Evolutionary conservation across 2,329 filamentous ascomycete species (phyloP).

Genomic region (Exophiala sp.): DNA sequence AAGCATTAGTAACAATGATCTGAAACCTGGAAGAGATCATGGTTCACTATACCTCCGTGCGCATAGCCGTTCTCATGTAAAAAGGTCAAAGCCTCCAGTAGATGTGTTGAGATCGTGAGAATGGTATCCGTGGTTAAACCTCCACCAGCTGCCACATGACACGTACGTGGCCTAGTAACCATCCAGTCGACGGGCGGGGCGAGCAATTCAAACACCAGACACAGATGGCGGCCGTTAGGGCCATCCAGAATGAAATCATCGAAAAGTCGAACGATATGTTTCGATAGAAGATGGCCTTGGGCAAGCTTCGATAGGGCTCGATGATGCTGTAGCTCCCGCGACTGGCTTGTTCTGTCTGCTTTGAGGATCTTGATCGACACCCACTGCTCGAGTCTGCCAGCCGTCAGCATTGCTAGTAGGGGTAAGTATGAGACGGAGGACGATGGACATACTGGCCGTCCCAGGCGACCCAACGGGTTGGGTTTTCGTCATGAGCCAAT

Average conservation of each 20-base stretch:
- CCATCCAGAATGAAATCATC: conserved; percentile 13
- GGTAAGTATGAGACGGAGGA: background rate
- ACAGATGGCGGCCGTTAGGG: conserved; percentile 12
- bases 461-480: conserved; percentile 33
- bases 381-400: conserved; percentile 9
- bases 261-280: conserved; percentile 11
- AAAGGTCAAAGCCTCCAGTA: conserved; percentile 30
- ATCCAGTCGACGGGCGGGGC: conserved; percentile 20
- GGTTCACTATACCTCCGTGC: conserved; percentile 32
- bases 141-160: conserved; percentile 2
- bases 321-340: conserved; percentile 4
- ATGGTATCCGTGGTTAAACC: too few species aligned
- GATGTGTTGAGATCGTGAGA: conserved; percentile 31
- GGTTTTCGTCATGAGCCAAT: conserved; percentile 37
- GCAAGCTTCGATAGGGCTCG: background rate
- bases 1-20: conserved; percentile 16
- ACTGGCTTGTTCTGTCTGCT: conserved; percentile 3
- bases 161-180: conserved; percentile 1
- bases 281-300: conserved; percentile 2
- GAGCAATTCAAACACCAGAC: conserved; percentile 26
- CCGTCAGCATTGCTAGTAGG: background rate
- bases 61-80: conserved; percentile 32
- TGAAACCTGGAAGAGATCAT: background rate
- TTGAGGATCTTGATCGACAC: conserved; percentile 10
- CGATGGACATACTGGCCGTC: background rate